Percentiles rank a stretch among this genome's conserved stretches.
These are phyloP conservation scores for Dictyophora rubrovolvata DNA, from an alignment of 768 basidiomycete genomes.

Conservation along the genomic window DNA sequence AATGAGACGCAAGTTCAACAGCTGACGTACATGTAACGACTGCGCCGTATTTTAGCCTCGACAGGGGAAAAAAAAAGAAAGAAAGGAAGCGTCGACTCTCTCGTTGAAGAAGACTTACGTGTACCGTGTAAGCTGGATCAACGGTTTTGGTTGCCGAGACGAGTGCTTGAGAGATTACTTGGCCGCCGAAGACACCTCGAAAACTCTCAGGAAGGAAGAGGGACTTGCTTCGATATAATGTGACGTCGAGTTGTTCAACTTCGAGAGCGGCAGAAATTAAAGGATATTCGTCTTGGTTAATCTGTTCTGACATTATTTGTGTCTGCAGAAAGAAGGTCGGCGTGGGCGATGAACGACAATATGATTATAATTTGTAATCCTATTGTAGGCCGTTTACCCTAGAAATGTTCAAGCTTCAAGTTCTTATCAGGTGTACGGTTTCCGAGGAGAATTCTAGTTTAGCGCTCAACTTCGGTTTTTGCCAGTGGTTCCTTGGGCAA, in stretches of 20 bases:
- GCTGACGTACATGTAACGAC: conserved; percentile 58
- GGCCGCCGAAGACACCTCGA: conserved; percentile 78
- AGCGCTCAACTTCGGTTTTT: too few species aligned
- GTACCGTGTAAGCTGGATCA: conserved; percentile 49
- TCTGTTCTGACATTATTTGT: neutral
- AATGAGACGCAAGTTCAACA: too few species aligned
- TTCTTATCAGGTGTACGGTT: too few species aligned
- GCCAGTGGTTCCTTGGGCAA: too few species aligned
- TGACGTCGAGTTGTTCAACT: conserved; percentile 66
- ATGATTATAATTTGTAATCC: too few species aligned
- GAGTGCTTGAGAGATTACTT: conserved; percentile 82
- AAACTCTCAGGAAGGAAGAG: conserved; percentile 50
- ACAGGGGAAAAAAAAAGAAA: neutral
- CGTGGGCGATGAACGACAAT: too few species aligned
- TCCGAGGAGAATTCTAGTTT: too few species aligned
- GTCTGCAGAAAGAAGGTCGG: too few species aligned
- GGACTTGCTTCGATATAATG: conserved; percentile 69
- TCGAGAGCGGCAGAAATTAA: conserved; percentile 67
- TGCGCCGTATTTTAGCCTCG: conserved; percentile 19
- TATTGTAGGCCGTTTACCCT: too few species aligned
- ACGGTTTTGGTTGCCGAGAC: conserved; percentile 74
- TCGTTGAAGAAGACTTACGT: conserved; percentile 41
- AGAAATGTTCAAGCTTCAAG: too few species aligned
- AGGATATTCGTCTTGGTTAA: conserved; percentile 40
- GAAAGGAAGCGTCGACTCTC: too few species aligned